Conservation (phyloP, 2,329 filamentous ascomycete genomes). For the Exophiala calicioides region DNA sequence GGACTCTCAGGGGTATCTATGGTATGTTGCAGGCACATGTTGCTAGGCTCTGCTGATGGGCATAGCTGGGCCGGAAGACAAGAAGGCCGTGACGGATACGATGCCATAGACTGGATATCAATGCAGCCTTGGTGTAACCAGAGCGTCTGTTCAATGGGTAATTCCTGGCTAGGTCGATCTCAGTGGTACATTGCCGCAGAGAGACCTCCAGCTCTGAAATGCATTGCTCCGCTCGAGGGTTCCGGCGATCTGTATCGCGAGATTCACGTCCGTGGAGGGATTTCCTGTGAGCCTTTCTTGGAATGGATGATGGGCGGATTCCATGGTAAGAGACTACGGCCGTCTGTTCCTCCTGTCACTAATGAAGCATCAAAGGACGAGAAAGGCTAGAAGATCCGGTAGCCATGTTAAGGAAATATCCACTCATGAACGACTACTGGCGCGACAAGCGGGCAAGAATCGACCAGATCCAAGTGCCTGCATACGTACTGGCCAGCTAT, state of each 20-base stretch:
- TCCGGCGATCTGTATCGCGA: slow-evolving; percentile 51
- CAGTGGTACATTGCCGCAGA: slow-evolving; percentile 48
- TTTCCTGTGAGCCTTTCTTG: background rate
- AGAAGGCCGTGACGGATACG: slow-evolving; percentile 42
- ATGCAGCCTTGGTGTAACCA: slow-evolving; percentile 49
- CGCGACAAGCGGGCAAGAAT: slow-evolving; percentile 25
- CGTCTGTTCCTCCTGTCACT: too few species aligned
- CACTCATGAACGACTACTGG: slow-evolving; percentile 35
- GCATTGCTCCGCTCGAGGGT: slow-evolving; percentile 52
- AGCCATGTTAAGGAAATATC: slow-evolving; percentile 44
- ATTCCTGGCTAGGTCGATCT: slow-evolving; percentile 45
- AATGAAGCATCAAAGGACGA: too few species aligned
- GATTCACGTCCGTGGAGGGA: slow-evolving; percentile 48
- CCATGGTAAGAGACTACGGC: too few species aligned
- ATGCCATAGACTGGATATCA: slow-evolving; percentile 47
- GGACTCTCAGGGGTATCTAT: slow-evolving; percentile 36
- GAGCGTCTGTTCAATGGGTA: slow-evolving; percentile 46
- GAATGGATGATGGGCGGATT: too few species aligned
- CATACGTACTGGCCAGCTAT: slow-evolving; percentile 40
- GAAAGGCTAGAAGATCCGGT: slow-evolving; percentile 45
- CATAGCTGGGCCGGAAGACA: background rate
- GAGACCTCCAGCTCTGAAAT: slow-evolving; percentile 45
- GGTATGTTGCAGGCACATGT: background rate
- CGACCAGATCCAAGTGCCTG: slow-evolving; percentile 36
- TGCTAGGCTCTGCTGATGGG: too few species aligned